Evolutionary conservation across 1,139 yeast species (phyloP), one percentile per base, ranked within the genome.

Genomic region (Debaryomyces sp.): DNA sequence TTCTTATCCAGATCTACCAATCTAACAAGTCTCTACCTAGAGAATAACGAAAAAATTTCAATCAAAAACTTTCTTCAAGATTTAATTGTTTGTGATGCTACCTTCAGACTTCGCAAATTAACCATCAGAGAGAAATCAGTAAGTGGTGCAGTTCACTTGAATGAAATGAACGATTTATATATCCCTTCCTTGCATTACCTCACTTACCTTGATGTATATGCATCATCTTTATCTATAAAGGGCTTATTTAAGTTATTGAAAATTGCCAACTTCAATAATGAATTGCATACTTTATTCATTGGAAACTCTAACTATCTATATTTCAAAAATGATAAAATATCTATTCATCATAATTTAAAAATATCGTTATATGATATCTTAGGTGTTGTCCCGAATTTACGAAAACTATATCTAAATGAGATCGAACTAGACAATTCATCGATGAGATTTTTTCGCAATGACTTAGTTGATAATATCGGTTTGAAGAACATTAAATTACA

Each of bases 361-460:
- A 49, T 68, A 6, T 56, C 60, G 17, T 50, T 70, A 7, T 48
- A 35, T 21, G 64, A 65, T 4, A 55, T 73, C 1, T 52, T 74
- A 4, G 40, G 46, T 6, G 32, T 57, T 1, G 62, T 61, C 1
- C 77, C 75, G 0, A 35, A 54, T 2, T 53, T 75, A 8, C 45
- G 52, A 6, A 50, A 54, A 4, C 59, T 75, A 7, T 64, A 61
- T 24, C 50, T 75, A 33, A 65, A 70, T 39, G 78, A 75, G 43
- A 50, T 73, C 48, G 76, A 73, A 41, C 56, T 75, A 33, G 80
- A 75, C 51, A 68, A 67, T 49, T 61, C 64, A 7, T 63, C 77
- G 0, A 63, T 75, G 66, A 63, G 61, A 37, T 61, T 58, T 32
- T 67, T 75, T 35, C 54, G 60, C 34, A 55, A 56, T 12, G 77